A percentile compares a stretch with the other conserved stretches of the same genome.
These are phyloP conservation scores for Chenopodium album DNA, from an alignment of 148 eudicot species.

Conservation along the genomic window DNA sequence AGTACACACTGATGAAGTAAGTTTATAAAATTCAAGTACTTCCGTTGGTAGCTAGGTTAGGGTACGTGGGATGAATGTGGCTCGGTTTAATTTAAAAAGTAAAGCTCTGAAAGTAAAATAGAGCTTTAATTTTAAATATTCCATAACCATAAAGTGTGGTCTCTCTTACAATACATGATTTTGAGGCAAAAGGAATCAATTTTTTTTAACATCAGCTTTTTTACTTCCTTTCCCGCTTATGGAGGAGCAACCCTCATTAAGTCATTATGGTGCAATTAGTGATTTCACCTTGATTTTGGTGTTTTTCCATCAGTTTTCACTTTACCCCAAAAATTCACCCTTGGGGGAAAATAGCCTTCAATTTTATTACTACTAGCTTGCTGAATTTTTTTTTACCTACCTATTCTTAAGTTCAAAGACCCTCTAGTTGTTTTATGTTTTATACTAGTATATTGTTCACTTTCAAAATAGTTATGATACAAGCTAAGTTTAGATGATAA, in stretches of 20 bases:
- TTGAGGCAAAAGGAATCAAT: slow-evolving; percentile 48
- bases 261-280: slow-evolving; percentile 45
- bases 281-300: slow-evolving; percentile 31
- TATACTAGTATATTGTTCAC: no score
- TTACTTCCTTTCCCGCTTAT: slow-evolving; percentile 9
- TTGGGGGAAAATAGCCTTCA: neutral
- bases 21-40: no score
- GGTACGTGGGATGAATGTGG: slow-evolving; percentile 26
- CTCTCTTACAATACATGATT: slow-evolving; percentile 31
- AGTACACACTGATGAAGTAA: no score
- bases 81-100: slow-evolving; percentile 1
- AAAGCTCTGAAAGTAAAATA: neutral
- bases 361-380: neutral
- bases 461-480: no score
- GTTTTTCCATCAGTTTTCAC: slow-evolving; percentile 13
- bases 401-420: no score
- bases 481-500: no score
- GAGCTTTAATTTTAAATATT: slow-evolving; percentile 12
- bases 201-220: slow-evolving; percentile 24
- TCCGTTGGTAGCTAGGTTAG: no score
- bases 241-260: slow-evolving; percentile 31
- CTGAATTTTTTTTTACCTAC: neutral
- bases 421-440: no score
- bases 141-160: slow-evolving; percentile 27
- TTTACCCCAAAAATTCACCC: slow-evolving; percentile 42